phyloP scores from a whole-genome alignment of 179 eudicot genomes.

The Corrigiola litoralis region DNA sequence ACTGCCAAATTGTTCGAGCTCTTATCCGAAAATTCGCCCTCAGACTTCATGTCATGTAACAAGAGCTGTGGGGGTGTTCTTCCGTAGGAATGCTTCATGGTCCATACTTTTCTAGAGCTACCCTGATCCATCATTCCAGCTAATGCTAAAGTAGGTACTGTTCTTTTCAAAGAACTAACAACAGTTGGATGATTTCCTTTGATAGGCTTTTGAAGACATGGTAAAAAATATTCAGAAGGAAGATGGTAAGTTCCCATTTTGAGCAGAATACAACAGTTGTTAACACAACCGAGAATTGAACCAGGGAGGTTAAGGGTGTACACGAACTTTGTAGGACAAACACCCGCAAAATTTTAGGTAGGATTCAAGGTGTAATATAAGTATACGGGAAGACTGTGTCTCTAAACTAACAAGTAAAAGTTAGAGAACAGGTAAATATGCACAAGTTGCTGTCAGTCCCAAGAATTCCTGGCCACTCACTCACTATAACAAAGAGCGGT shows the following conservation, averaged over 20 bases:
- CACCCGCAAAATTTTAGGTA: no score
- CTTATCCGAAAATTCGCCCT: conserved; percentile 13
- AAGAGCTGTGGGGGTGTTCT: neutral
- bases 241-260: conserved; percentile 17
- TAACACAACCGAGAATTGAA: no score
- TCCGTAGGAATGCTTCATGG: neutral
- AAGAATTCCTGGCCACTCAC: no score
- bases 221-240: conserved; percentile 4
- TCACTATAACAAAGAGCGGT: no score
- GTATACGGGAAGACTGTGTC: no score
- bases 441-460: no score
- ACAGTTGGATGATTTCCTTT: neutral
- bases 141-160: conserved; percentile 2
- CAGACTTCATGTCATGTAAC: conserved; percentile 19
- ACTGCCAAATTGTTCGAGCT: conserved; percentile 28
- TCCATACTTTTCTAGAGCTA: conserved; percentile 1
- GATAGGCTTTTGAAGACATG: neutral
- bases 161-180: neutral
- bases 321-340: no score
- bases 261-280: no score
- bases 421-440: no score
- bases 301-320: no score
- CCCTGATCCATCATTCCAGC: conserved; percentile 2
- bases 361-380: no score
- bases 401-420: no score